These are phyloP conservation scores for Bipolaris bicolor DNA, from an alignment of 2,329 filamentous ascomycete genomes.

Conservation along the genomic window DNA sequence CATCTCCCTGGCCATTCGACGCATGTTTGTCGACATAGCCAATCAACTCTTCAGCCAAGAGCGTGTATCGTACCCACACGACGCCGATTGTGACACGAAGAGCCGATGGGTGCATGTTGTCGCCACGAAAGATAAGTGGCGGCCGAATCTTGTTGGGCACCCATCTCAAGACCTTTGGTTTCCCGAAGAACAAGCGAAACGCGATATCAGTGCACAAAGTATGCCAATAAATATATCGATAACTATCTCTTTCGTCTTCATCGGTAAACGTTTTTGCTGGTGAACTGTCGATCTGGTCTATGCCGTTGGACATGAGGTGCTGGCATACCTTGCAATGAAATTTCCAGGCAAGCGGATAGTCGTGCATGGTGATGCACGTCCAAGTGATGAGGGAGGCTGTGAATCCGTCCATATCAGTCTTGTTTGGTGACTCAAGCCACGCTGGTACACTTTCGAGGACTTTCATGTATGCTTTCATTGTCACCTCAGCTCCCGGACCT, in stretches of 20 bases:
- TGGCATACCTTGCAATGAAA: slow-evolving; percentile 40
- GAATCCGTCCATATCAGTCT: slow-evolving; percentile 27
- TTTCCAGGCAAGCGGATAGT: slow-evolving; percentile 39
- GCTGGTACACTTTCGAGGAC: slow-evolving; percentile 34
- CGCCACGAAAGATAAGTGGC: slow-evolving; percentile 24
- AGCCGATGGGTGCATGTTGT: slow-evolving; percentile 28
- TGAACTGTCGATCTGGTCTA: slow-evolving; percentile 29
- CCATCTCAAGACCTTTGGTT: slow-evolving; percentile 32
- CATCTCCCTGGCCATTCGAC: slow-evolving; percentile 1
- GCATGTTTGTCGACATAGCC: slow-evolving; percentile 23
- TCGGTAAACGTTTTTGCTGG: slow-evolving; percentile 31
- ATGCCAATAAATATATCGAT: slow-evolving; percentile 35
- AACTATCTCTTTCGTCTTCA: slow-evolving; percentile 23
- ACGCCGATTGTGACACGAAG: slow-evolving; percentile 22
- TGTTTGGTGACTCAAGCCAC: slow-evolving; percentile 29
- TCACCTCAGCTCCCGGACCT: slow-evolving; percentile 20
- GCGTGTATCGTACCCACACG: slow-evolving; percentile 31
- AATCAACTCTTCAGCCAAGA: slow-evolving; percentile 28
- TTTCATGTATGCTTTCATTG: slow-evolving; percentile 35
- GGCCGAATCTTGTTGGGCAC: slow-evolving; percentile 25
- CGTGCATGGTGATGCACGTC: slow-evolving; percentile 35
- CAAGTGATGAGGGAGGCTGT: slow-evolving; percentile 32
- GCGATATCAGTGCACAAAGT: slow-evolving; percentile 31
- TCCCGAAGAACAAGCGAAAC: slow-evolving; percentile 38
- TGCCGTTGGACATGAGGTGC: slow-evolving; percentile 24